Evolutionary conservation across 1,139 yeast species (phyloP), one percentile per base, ranked within the genome.

Genomic region (Pichia sp.): DNA sequence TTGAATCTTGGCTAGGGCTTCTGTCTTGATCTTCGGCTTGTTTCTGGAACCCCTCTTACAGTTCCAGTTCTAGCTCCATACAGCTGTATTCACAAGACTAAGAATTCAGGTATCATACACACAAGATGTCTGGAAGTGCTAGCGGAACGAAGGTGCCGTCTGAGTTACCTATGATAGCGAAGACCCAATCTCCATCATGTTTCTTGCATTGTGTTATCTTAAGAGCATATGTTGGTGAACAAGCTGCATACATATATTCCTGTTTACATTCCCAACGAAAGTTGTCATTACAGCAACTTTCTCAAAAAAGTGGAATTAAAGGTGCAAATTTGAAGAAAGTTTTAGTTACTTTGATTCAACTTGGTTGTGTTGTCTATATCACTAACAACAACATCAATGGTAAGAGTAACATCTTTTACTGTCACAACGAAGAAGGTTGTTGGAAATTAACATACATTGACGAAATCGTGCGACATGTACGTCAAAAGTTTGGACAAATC

Each of bases 381-480:
- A 34, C 40, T 4, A 41, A 46, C 15, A 31, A 43, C 7, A 34
- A 27, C 17, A 24, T 21, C 4, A 27, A 32, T n/a, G 24, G 24
- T 6, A 21, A 47, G 66, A 17, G 63, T 63, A 8, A 54, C 17
- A 58, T 62, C 1, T 77, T 70, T 56, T 90, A 89, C 62, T 73
- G 73, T 34, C 77, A 83, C 53, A 76, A 84, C 58, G 83, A 82
- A 53, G 74, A 71, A 24, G 96, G 96, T 7, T 68, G 84, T 20
- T 71, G 81, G 56, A 66, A 77, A 45, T 70, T 88, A 46, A 63
- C 90, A 30, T 87, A 89, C 66, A 75, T 91, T 33, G 97, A 96
- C 30, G 87, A 87, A 45, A 81, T 90, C 51, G 72, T 88, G 34
- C 67, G 77, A 38, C 73, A 74, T 46, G 75, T 85, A 36, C 73